These are phyloP conservation scores for Globisporangium alternatum DNA, from an alignment of 352 stramenopile genomes.

Conservation along the genomic window DNA sequence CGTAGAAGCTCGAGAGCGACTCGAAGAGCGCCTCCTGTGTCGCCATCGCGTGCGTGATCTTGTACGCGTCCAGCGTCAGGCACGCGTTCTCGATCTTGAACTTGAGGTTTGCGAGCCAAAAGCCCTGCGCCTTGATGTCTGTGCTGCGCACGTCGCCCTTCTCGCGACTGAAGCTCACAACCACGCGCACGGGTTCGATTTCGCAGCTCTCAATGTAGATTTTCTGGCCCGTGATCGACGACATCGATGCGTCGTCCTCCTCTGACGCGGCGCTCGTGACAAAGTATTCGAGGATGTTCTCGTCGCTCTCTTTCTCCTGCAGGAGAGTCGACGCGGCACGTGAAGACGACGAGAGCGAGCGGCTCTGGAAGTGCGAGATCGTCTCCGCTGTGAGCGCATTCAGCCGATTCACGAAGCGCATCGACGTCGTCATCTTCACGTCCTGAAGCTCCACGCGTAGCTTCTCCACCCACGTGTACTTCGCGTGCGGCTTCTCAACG, in stretches of 20 bases:
- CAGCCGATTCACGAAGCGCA: constrained; percentile 76
- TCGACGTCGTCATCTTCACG: constrained; percentile 68
- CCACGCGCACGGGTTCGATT: constrained; percentile 67
- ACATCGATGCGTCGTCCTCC: constrained; percentile 54
- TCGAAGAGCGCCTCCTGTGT: constrained; percentile 73
- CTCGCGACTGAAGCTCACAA: constrained; percentile 77
- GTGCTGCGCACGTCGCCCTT: constrained; percentile 45
- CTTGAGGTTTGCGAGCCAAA: constrained; percentile 83
- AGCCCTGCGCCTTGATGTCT: constrained; percentile 30
- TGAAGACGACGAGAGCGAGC: constrained; percentile 49
- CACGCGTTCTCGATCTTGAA: constrained; percentile 86
- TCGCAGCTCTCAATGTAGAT: constrained; percentile 69
- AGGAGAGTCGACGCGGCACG: constrained; percentile 27
- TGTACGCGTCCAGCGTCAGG: constrained; percentile 67
- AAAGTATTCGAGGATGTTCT: constrained; percentile 74
- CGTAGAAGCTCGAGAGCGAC: constrained; percentile 69
- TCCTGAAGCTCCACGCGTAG: constrained; percentile 62
- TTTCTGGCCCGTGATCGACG: constrained; percentile 72
- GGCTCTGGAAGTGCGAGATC: constrained; percentile 63
- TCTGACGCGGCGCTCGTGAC: constrained; percentile 30
- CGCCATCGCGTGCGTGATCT: constrained; percentile 59
- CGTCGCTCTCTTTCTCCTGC: constrained; percentile 29
- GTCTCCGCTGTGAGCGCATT: constrained; percentile 60
- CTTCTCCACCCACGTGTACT: constrained; percentile 69
- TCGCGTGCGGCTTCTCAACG: constrained; percentile 61